Evolutionary conservation across 331 rosid genomes (phyloP), one percentile per base, ranked within the genome.

Genomic region (Malus hybrid): DNA sequence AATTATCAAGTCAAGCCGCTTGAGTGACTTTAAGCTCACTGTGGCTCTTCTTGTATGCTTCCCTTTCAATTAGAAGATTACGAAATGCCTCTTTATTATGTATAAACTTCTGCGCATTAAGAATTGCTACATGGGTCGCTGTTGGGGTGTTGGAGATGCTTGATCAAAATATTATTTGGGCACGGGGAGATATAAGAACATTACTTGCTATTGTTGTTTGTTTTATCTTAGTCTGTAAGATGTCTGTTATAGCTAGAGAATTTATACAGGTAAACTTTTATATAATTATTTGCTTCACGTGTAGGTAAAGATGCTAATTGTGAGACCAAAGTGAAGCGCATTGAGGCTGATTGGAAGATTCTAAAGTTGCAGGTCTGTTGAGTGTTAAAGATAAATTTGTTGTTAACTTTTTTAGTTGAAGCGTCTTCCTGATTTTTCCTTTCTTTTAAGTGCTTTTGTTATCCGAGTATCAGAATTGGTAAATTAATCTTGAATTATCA

Each of bases 301-400:
- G 86, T 81, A 76, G 96, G 89, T 66, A 83, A 80, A 73, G 84
- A 89, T 82, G 82, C 83, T 50, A 88, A 74, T 68, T 84, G 86
- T 74, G 96, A 85, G 78, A 85, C 79, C 60, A 90, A 85, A 80
- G 90, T 89, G 82, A 89, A 83, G 60, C 93, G 99, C 44, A 84
- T 88, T 71, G 97, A 92, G 79, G 97, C 99, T 74, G 99, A 94
- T 88, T 79, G 88, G 88, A 90, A 87, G 84, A 94, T 94, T 81
- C 83, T 94, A 26, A 94, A 89, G 69, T 83, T 92, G 81, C 99
- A 94, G 96, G 97, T 85, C 52, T 74, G 82, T 64, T 68, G 53
- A 60, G 64, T 76, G 20, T 58, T 19, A 66, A 34, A 11, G 11
- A 50, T 62, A 15, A 30, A 75, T 50, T 63, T 11, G 73, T 68